Evolutionary conservation across 495 filamentous ascomycete genomes (phyloP).

Genomic region (Penicillium angulare): DNA sequence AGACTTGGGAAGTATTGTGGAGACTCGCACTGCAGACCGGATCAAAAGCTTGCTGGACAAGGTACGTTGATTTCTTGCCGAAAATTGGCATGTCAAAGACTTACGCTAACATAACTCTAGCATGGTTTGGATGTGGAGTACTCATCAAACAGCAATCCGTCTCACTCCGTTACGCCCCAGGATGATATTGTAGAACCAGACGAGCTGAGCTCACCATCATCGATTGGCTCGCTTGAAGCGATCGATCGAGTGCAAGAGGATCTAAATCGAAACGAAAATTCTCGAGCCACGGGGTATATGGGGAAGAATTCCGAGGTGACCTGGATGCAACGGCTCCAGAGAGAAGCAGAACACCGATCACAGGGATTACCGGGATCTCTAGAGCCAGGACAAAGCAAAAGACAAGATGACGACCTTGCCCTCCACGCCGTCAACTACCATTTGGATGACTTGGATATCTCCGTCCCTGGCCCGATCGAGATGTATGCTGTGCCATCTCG

Average conservation of each 20-base stretch:
- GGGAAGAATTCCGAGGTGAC: slow-evolving; percentile 64
- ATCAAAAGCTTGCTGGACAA: slow-evolving; percentile 43
- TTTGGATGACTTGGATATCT: slow-evolving; percentile 56
- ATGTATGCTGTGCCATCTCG: slow-evolving; percentile 54
- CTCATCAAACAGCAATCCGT: slow-evolving; percentile 29
- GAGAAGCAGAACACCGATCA: slow-evolving; percentile 36
- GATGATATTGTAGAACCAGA: slow-evolving; percentile 28
- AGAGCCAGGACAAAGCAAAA: slow-evolving; percentile 28
- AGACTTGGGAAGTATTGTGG: slow-evolving; percentile 36
- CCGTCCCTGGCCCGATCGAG: slow-evolving; percentile 47
- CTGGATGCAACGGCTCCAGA: slow-evolving; percentile 56
- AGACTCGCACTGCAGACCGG: slow-evolving; percentile 29
- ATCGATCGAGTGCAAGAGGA: slow-evolving; percentile 63
- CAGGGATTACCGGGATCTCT: slow-evolving; percentile 30
- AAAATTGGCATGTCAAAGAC: not conserved
- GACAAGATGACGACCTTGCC: slow-evolving; percentile 26
- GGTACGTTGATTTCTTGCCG: slow-evolving; percentile 21
- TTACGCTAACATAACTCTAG: slow-evolving; percentile 2
- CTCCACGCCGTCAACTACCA: slow-evolving; percentile 55
- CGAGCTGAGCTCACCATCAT: slow-evolving; percentile 38
- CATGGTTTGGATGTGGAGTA: slow-evolving; percentile 24
- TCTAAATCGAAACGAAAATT: slow-evolving; percentile 48
- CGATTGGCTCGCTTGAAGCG: slow-evolving; percentile 59
- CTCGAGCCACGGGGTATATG: slow-evolving; percentile 59
- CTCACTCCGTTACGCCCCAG: slow-evolving; percentile 32